These are phyloP conservation scores for Xylaria arbuscula DNA, from an alignment of 2,329 filamentous ascomycete species.

Conservation along the genomic window DNA sequence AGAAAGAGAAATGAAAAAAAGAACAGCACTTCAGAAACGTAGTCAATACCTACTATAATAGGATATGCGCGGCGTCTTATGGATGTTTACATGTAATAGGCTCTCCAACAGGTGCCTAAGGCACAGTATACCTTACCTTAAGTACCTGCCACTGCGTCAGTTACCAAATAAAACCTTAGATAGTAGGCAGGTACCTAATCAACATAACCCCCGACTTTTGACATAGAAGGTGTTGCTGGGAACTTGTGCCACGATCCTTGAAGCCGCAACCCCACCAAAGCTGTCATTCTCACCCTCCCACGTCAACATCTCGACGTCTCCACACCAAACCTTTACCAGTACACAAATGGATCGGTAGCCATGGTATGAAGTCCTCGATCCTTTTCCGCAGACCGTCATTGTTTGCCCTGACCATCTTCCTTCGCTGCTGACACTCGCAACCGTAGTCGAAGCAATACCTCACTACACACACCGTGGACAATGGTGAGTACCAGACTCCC, in stretches of 20 bases:
- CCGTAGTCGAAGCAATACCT: conserved; percentile 99
- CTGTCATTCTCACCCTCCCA: conserved; percentile 39
- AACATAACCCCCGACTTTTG: background rate
- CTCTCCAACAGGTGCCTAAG: background rate
- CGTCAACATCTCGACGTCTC: conserved; percentile 41
- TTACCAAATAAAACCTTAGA: background rate
- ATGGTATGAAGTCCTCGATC: conserved; percentile 51
- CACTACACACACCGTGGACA: conserved; percentile 88
- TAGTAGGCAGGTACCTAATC: no score
- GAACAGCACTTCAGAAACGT: background rate
- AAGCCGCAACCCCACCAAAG: conserved; percentile 37
- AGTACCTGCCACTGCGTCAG: no score
- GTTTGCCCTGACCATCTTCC: background rate
- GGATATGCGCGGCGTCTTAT: background rate
- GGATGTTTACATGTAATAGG: no score
- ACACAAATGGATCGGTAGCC: conserved; percentile 52
- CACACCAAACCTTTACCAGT: conserved; percentile 36
- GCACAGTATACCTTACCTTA: background rate
- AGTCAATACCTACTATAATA: background rate
- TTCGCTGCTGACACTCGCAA: conserved; percentile 24
- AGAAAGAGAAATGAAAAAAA: background rate
- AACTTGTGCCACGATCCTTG: background rate
- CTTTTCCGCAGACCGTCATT: background rate
- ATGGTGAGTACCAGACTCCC: conserved; percentile 66
- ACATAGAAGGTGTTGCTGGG: background rate